Percentiles rank a stretch among this genome's conserved stretches.
These are phyloP conservation scores for Agarophyton chilense DNA, from an alignment of 23 red algal genomes.

Conservation along the genomic window DNA sequence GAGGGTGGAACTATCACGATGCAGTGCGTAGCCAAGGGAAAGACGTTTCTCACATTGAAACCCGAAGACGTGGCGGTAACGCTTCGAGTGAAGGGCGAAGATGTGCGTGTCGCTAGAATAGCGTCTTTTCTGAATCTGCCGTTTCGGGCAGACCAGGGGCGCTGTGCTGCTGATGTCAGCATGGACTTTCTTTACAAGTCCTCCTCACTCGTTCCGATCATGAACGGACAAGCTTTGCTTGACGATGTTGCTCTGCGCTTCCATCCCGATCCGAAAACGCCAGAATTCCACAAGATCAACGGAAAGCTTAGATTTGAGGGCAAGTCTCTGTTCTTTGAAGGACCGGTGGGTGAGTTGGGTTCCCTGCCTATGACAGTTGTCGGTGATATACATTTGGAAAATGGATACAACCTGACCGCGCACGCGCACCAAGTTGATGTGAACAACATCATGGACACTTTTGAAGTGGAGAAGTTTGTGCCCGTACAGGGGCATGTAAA, in stretches of 20 bases:
- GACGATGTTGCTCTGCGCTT: constrained; percentile 69
- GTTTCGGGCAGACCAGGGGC: constrained; percentile 68
- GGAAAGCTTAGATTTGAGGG: constrained; percentile 83
- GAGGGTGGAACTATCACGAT: constrained; percentile 44
- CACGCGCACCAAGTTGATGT: constrained; percentile 69
- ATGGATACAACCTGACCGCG: constrained; percentile 73
- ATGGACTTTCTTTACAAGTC: constrained; percentile 69
- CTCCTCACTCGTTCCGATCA: constrained; percentile 56
- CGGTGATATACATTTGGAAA: constrained; percentile 76
- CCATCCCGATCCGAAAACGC: constrained; percentile 82
- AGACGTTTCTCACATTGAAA: constrained; percentile 19
- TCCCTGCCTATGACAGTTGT: constrained; percentile 79
- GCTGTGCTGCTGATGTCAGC: constrained; percentile 25
- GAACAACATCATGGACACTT: constrained; percentile 80
- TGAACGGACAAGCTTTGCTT: constrained; percentile 59
- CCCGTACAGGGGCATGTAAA: constrained; percentile 59
- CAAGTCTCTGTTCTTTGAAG: constrained; percentile 77
- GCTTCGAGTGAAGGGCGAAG: constrained; percentile 35
- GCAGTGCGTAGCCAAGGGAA: background rate
- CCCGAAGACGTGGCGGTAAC: constrained; percentile 37
- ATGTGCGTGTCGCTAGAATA: constrained; percentile 40
- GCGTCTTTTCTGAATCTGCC: constrained; percentile 78
- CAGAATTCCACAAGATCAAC: constrained; percentile 56
- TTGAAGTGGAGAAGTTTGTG: constrained; percentile 73
- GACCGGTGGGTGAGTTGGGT: constrained; percentile 66